Conservation (phyloP, 345 rosid genomes). For the Tarenaya hassleriana region DNA sequence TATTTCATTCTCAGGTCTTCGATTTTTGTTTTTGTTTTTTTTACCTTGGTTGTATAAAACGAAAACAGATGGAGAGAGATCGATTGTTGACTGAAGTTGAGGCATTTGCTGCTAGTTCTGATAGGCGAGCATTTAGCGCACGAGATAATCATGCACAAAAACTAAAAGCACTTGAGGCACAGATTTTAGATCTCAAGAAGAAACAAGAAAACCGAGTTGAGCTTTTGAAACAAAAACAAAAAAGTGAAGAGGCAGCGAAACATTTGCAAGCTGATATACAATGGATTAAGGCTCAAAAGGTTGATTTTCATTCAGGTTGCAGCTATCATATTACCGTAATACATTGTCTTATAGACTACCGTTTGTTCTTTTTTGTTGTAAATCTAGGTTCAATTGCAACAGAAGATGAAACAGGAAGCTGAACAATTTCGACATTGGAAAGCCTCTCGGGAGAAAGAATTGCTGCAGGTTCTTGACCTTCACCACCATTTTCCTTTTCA, state of each 20-base stretch:
- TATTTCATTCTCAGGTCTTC: conserved; percentile 14
- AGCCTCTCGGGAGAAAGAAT: conserved; percentile 70
- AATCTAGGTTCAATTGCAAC: conserved; percentile 70
- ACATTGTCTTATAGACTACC: not conserved
- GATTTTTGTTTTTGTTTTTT: conserved; percentile 1
- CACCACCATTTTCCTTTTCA: not conserved
- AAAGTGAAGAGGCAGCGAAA: conserved; percentile 72
- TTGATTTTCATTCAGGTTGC: conserved; percentile 19
- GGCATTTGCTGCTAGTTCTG: conserved; percentile 52
- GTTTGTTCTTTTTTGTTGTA: conserved; percentile 8
- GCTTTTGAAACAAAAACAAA: conserved; percentile 63
- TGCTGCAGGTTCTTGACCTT: conserved; percentile 49
- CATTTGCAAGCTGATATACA: conserved; percentile 71
- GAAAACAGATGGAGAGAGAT: conserved; percentile 62
- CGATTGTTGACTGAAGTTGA: conserved; percentile 51
- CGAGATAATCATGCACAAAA: conserved; percentile 55
- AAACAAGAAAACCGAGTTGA: conserved; percentile 73
- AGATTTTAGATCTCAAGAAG: conserved; percentile 71
- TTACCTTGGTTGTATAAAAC: conserved; percentile 17
- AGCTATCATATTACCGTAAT: not conserved
- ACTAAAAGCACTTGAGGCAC: conserved; percentile 59
- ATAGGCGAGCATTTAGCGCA: conserved; percentile 46
- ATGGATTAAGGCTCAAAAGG: conserved; percentile 73
- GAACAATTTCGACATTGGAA: conserved; percentile 88
- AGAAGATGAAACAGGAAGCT: conserved; percentile 72